Conservation (phyloP, 75 land plant species). For the Cryptomeria japonica region DNA sequence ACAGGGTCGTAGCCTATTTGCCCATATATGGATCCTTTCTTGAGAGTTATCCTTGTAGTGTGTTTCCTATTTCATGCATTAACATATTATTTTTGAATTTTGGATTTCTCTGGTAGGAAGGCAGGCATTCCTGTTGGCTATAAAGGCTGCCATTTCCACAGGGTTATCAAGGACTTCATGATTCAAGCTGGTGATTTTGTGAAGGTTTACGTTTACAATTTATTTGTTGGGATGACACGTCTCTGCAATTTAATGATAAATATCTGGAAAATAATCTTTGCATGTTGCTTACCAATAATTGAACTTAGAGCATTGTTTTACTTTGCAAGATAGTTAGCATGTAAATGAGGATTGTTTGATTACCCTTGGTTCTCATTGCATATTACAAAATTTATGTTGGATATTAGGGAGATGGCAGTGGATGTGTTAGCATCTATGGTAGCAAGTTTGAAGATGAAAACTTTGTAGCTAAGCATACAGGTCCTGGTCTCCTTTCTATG, state of each 20-base stretch:
- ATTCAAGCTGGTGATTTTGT: slow-evolving; percentile 96
- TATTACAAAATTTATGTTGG: slow-evolving; percentile 7
- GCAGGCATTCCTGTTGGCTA: slow-evolving; percentile 83
- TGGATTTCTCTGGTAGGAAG: slow-evolving; percentile 49
- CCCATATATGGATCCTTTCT: neutral
- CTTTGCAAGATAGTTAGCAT: neutral
- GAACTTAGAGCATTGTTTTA: neutral
- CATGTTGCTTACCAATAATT: neutral
- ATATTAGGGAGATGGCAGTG: slow-evolving; percentile 97
- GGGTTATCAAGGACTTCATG: slow-evolving; percentile 96
- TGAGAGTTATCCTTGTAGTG: neutral
- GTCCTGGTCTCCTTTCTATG: slow-evolving; percentile 97
- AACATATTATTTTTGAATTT: slow-evolving; percentile 9
- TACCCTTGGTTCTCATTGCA: neutral
- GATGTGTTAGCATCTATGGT: slow-evolving; percentile 88
- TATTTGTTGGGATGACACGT: neutral
- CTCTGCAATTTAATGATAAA: neutral
- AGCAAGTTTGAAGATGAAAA: slow-evolving; percentile 97
- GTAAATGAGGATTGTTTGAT: neutral
- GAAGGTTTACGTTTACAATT: slow-evolving; percentile 48
- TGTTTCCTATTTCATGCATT: neutral
- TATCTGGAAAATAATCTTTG: neutral
- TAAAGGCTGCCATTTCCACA: slow-evolving; percentile 86
- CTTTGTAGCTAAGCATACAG: slow-evolving; percentile 92
- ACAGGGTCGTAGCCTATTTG: neutral